Evolutionary conservation across 2,329 filamentous ascomycete species (phyloP).

Genomic region (Neoarthrinium moseri): DNA sequence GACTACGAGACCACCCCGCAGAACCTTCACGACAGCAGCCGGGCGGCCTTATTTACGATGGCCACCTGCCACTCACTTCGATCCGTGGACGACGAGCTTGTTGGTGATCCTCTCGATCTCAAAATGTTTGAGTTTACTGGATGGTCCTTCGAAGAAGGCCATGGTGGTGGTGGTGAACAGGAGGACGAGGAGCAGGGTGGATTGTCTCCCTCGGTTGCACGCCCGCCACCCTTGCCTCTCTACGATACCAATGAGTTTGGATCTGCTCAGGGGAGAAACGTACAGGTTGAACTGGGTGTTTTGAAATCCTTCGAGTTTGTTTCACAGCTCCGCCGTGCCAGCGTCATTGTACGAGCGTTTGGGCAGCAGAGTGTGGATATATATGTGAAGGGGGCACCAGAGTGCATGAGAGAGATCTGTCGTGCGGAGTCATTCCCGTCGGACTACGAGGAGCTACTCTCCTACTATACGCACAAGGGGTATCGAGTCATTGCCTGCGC

Average conservation of each 20-base stretch:
- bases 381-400: constrained; percentile 94
- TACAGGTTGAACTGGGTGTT: constrained; percentile 80
- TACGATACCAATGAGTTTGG: constrained; percentile 38
- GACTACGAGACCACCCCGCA: constrained; percentile 25
- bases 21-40: constrained; percentile 33
- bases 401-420: constrained; percentile 95
- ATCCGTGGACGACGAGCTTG: constrained; percentile 80
- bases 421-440: constrained; percentile 76
- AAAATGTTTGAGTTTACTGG: constrained; percentile 98
- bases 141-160: constrained; percentile 90
- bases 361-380: constrained; percentile 81
- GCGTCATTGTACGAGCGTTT: constrained; percentile 87
- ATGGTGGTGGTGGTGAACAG: constrained; percentile 58
- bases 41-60: constrained; percentile 85
- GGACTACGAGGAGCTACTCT: constrained; percentile 87
- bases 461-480: constrained; percentile 90
- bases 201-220: constrained; percentile 83
- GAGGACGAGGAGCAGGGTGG: constrained; percentile 74
- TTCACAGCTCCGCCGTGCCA: constrained; percentile 86
- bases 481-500: constrained; percentile 97
- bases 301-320: constrained; percentile 93
- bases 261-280: constrained; percentile 26
- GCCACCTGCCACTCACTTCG: constrained; percentile 93
- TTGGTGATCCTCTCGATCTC: constrained; percentile 91
- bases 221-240: constrained; percentile 66